Evolutionary conservation across 805 yeast genomes (phyloP), one percentile per base, ranked within the genome.

Genomic region (Maudiozyma bulderi): DNA sequence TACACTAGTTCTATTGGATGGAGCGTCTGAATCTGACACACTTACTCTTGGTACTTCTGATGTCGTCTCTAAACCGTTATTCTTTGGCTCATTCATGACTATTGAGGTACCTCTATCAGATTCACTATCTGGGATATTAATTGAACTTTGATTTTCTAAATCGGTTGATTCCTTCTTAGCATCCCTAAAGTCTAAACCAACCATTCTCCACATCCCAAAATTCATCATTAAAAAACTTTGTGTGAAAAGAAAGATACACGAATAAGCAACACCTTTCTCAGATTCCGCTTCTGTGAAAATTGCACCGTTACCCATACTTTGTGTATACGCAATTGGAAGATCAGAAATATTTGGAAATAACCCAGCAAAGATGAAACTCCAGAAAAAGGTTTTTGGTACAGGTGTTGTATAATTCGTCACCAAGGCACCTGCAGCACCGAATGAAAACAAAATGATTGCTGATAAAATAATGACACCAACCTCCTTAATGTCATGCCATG

Each of bases 251-350:
- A 81, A 84, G 33, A 88, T 81, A 57, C 89, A 82, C 15, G 84
- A 81, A 65, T 84, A 87, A 0, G 95, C 91, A 32, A 83, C 84
- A 33, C 95, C 95, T 56, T 75, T 73, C 47, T 77, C 72, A 14
- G 84, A 83, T 48, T 83, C 78, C 4, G 64, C 73, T 5, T 68
- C 50, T 0, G 80, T 67, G 56, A 88, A 81, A 6, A 73, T 66
- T 1, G 77, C 69, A 1, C 88, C 81, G 14, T 75, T 70, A 29
- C 85, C 82, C 59, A 87, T 67, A 2, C 91, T 83, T 58, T 82
- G 87, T 37, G 82, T 63, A 56, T 87, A 88, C 0, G 95, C 95
- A 55, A 87, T 84, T 0, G 96, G 95, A 49, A 87, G 71, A 66
- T 87, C 95, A 13, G 89, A 78, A 42, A 84, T 80, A 59, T 87